phyloP scores from a whole-genome alignment of 768 basidiomycete species.

The Pleurotus platypus region DNA sequence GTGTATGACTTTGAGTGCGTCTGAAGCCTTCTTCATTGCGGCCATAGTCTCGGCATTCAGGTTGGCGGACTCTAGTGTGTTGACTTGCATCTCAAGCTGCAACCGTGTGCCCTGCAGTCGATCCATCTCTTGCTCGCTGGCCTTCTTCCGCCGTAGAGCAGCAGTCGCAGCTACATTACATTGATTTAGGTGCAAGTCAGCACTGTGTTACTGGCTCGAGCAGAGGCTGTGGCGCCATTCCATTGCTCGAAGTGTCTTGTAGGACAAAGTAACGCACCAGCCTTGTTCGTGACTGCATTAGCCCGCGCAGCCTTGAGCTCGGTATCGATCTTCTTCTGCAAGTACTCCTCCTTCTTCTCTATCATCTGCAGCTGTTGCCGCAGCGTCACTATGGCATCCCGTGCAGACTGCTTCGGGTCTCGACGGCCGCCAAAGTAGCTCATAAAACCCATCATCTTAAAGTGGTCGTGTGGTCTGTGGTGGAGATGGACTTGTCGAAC shows the following conservation, averaged over 20 bases:
- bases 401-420: slow-evolving; percentile 79
- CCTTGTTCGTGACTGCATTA: slow-evolving; percentile 92
- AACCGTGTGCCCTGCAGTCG: slow-evolving; percentile 79
- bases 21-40: slow-evolving; percentile 94
- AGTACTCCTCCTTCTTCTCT: slow-evolving; percentile 98
- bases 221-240: neutral
- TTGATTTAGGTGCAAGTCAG: slow-evolving; percentile 3
- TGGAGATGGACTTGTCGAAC: neutral
- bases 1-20: slow-evolving; percentile 87
- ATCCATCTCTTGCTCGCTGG: slow-evolving; percentile 82
- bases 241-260: neutral
- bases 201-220: no score
- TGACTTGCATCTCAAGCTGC: slow-evolving; percentile 95
- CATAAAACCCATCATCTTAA: slow-evolving; percentile 77
- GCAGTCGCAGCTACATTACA: slow-evolving; percentile 68
- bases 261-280: slow-evolving; percentile 53
- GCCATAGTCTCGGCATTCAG: slow-evolving; percentile 96
- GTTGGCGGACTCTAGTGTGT: slow-evolving; percentile 96
- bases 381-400: slow-evolving; percentile 90
- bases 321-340: slow-evolving; percentile 96
- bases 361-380: slow-evolving; percentile 94
- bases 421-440: slow-evolving; percentile 84
- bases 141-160: slow-evolving; percentile 92
- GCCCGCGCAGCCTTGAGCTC: slow-evolving; percentile 88
- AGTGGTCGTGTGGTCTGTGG: neutral